Evolutionary conservation across 2,329 filamentous ascomycete genomes (phyloP), one percentile per base, ranked within the genome.

Genomic region (Sporothrix pseudoabietina): DNA sequence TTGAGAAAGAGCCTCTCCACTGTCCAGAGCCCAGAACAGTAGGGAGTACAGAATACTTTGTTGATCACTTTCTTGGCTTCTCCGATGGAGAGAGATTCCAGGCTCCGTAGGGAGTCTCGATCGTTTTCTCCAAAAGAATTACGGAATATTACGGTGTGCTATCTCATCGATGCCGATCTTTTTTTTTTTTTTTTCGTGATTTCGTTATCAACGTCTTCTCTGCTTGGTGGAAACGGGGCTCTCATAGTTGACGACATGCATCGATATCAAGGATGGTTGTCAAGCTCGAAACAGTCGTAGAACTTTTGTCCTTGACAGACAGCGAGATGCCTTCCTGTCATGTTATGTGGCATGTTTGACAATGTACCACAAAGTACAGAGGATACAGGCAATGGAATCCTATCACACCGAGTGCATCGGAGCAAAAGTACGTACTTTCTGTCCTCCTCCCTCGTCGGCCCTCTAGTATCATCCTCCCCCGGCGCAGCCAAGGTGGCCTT

Each of bases 61-160:
- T n/a, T 69, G 65, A 69, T 69, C 65, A 69, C 30, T 69, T 69
- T 52, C 65, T 69, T 69, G 65, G 65, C 65, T 30, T 63, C 16
- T 26, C 44, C 14, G 47, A 54, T 69, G 44, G 19, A 69, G 47
- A 69, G 41, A 49, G n/a, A 32, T 49, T 49, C 44, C 44, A 44
- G 26, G 52, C n/a, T 55, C 52, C n/a, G n/a, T 55, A 59, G 14
- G n/a, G 2, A 35, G 35, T 44, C 59, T 63, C 59, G 59, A 63
- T 44, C 35, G 59, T 63, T 63, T 10, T 63, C 59, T 41, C n/a
- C n/a, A 4, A 41, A 39, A 63, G 26, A 22, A 41, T 63, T 61
- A 26, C 59, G 35, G 14, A 30, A 59, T 59, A 59, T 57, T 57
- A 30, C 16, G 55, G n/a, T 35, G 55, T 59, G 9, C 30, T 59